Base-by-base conservation (phyloP, 768 basidiomycete species). In the Suillus occidentalis region DNA sequence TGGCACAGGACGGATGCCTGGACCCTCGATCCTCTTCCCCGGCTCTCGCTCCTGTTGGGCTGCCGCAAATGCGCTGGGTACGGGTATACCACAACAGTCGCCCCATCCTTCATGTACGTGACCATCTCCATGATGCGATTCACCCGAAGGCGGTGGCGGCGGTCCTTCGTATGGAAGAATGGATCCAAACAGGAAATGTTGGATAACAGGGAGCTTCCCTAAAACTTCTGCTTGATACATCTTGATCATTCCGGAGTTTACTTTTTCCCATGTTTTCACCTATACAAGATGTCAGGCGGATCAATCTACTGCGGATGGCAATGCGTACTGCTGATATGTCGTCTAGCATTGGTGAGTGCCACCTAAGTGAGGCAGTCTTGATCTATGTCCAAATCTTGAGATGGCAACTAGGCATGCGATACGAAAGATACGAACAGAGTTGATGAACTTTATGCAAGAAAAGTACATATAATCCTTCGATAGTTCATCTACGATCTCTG, bases 341-440 rank as follows among this genome's bases (percentile, higher is more conserved):
- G 75, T 98, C 94, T 8, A 99, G 85, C 97, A 99, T 99, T 1
- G 97, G 97, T 0, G 95, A 97, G 78, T 99, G 97, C 97, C 97
- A 99, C 60, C 95, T 85, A 0, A 99, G 82, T 0, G 95, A 95
- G 0, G 96, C 95, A 0, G 95, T 94, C 75, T 99, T 99, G 68
- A 98, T 94, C 93, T 96, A 40, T 25, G 66, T 14, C 34, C 36
- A 22, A 16, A 57, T 1, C 7, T 37, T 45, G 0, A 34, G 55
- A 49, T 34, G 18, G n/a, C 25, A 59, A 2, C 0, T 10, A 37
- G 31, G 47, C 50, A 10, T 60, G 16, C 16, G 40, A 64, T 13
- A 42, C 34, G 31, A 50, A 47, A 31, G 9, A 28, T 7, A 75
- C 88, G 22, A 67, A 95, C 94, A 3, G 94, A 95, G 77, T 97